Conservation (phyloP, 2,329 filamentous ascomycete genomes). For the Fusarium sp. region DNA sequence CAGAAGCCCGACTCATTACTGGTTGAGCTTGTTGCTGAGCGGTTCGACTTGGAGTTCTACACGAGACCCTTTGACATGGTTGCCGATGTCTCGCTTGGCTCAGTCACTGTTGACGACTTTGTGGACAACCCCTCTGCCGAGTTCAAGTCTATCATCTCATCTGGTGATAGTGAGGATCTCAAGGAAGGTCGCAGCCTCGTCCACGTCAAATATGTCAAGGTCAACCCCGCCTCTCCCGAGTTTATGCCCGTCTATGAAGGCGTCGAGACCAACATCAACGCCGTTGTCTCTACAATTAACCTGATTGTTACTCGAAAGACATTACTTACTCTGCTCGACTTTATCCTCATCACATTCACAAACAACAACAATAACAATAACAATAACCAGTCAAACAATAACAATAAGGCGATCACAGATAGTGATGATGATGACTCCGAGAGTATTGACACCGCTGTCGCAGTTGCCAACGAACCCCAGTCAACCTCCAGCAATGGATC, state of each 20-base stretch:
- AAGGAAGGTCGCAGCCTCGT: slow-evolving; percentile 84
- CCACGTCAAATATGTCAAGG: slow-evolving; percentile 86
- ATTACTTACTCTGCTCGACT: slow-evolving; percentile 90
- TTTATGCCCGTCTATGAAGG: slow-evolving; percentile 93
- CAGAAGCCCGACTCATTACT: slow-evolving; percentile 81
- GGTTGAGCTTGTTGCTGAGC: slow-evolving; percentile 90
- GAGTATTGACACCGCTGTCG: slow-evolving; percentile 52
- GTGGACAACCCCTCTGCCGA: slow-evolving; percentile 89
- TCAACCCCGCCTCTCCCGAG: slow-evolving; percentile 91
- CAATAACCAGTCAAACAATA: slow-evolving; percentile 54
- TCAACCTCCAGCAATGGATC: slow-evolving; percentile 68
- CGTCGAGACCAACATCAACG: slow-evolving; percentile 91
- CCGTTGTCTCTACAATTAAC: slow-evolving; percentile 94
- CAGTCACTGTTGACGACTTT: slow-evolving; percentile 91
- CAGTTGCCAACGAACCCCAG: slow-evolving; percentile 42
- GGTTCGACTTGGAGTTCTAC: slow-evolving; percentile 88
- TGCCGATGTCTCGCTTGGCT: slow-evolving; percentile 88
- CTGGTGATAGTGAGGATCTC: slow-evolving; percentile 76
- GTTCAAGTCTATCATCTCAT: slow-evolving; percentile 98
- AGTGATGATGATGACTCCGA: slow-evolving; percentile 52
- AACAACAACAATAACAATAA: slow-evolving; percentile 62
- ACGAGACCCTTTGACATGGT: slow-evolving; percentile 92
- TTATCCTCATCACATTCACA: slow-evolving; percentile 92
- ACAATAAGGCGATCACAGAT: slow-evolving; percentile 52
- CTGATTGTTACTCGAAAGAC: slow-evolving; percentile 94